Percentiles rank a stretch among this genome's conserved stretches.
phyloP scores from a whole-genome alignment of 768 basidiomycete genomes.

The Scleroderma bovista region DNA sequence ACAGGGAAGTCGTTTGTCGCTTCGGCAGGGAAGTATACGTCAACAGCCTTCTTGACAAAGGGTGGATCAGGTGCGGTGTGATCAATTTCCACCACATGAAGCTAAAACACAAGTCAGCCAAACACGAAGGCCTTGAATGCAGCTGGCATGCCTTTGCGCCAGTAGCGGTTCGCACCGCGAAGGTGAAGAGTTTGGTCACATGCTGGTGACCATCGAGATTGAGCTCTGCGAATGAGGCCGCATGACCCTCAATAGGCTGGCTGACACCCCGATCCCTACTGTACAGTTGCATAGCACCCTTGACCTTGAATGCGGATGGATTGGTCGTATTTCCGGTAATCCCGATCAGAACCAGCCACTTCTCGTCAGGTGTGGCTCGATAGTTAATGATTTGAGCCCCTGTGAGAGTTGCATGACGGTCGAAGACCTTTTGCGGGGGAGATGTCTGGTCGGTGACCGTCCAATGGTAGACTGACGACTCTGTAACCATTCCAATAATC shows the following conservation, averaged over 20 bases:
- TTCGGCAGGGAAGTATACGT: constrained; percentile 98
- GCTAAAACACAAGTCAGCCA: constrained; percentile 40
- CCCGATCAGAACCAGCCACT: constrained; percentile 96
- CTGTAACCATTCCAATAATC: constrained; percentile 93
- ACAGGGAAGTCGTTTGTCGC: constrained; percentile 99
- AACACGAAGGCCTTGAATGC: constrained; percentile 2
- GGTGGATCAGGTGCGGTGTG: constrained; percentile 88
- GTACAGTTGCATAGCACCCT: constrained; percentile 97
- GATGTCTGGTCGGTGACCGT: constrained; percentile 68
- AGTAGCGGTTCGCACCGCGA: constrained; percentile 92
- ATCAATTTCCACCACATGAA: constrained; percentile 98
- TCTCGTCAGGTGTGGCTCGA: constrained; percentile 85
- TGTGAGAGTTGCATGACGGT: constrained; percentile 90
- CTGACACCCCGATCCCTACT: constrained; percentile 88
- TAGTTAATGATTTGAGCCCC: constrained; percentile 99
- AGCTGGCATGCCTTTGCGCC: constrained; percentile 80
- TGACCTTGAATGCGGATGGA: constrained; percentile 96
- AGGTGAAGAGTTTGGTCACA: constrained; percentile 88
- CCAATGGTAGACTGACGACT: constrained; percentile 92
- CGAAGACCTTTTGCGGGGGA: constrained; percentile 88
- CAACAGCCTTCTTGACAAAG: constrained; percentile 95
- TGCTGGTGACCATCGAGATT: constrained; percentile 85
- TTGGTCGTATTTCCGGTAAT: constrained; percentile 90
- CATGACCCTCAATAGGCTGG: constrained; percentile 98
- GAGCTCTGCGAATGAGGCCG: constrained; percentile 90